Conservation (phyloP, 1,284 basidiomycete genomes). For the Sutorius eximius region DNA sequence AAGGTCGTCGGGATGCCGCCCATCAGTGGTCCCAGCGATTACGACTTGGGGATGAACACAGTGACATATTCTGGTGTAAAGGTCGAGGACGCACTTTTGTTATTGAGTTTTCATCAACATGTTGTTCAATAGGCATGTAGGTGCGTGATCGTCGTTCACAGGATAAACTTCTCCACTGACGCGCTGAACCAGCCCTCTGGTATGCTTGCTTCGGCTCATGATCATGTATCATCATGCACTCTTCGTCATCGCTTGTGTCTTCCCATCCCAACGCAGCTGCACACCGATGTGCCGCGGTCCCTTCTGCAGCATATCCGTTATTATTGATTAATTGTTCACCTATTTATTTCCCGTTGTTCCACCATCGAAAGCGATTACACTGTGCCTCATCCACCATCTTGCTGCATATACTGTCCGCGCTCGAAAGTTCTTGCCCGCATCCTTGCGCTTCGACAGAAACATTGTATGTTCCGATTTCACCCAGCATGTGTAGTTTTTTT, state of each 20-base stretch:
- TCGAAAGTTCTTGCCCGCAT: slow-evolving; percentile 15
- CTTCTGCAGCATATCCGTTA: slow-evolving; percentile 34
- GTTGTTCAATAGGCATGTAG: slow-evolving; percentile 48
- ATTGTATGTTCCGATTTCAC: slow-evolving; percentile 16
- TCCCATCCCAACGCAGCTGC: slow-evolving; percentile 8
- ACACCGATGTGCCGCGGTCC: slow-evolving; percentile 11
- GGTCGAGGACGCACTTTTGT: slow-evolving; percentile 64
- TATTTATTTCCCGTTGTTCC: slow-evolving; percentile 27
- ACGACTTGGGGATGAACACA: slow-evolving; percentile 27
- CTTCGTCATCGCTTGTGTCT: slow-evolving; percentile 11
- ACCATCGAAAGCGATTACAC: slow-evolving; percentile 9
- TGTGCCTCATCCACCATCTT: slow-evolving; percentile 10
- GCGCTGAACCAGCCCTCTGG: slow-evolving; percentile 11
- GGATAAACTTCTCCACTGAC: slow-evolving; percentile 13
- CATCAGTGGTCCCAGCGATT: slow-evolving; percentile 25
- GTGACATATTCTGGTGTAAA: slow-evolving; percentile 43
- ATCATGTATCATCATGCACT: slow-evolving; percentile 23
- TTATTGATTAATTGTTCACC: slow-evolving; percentile 38
- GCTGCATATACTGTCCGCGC: slow-evolving; percentile 21
- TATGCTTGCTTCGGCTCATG: slow-evolving; percentile 16
- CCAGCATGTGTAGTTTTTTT: slow-evolving; percentile 20
- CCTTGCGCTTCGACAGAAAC: slow-evolving; percentile 22
- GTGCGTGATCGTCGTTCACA: slow-evolving; percentile 16
- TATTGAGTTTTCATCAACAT: slow-evolving; percentile 69
- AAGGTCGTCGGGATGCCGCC: slow-evolving; percentile 28